Evolutionary conservation across 495 filamentous ascomycete genomes (phyloP).

Genomic region (Daldinia grandis): DNA sequence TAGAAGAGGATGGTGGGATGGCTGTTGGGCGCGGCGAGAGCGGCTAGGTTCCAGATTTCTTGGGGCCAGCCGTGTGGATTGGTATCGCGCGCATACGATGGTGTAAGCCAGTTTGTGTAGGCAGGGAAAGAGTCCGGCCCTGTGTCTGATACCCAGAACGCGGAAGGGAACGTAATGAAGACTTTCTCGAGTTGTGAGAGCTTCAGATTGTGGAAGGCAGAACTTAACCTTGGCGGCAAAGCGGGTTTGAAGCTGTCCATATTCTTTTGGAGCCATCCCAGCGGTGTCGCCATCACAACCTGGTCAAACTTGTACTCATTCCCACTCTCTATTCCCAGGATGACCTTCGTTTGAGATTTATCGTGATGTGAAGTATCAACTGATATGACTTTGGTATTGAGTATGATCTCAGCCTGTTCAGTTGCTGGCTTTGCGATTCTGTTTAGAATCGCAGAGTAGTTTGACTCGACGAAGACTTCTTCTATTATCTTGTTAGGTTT

Average conservation of each 20-base stretch:
- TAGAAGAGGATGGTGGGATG: conserved; percentile 83
- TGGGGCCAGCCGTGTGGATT: conserved; percentile 69
- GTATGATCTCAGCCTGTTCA: conserved; percentile 62
- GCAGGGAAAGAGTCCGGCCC: conserved; percentile 24
- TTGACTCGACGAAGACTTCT: conserved; percentile 78
- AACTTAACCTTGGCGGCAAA: conserved; percentile 62
- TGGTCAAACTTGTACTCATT: conserved; percentile 66
- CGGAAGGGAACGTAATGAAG: conserved; percentile 73
- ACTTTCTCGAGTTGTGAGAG: conserved; percentile 80
- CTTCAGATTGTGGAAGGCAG: conserved; percentile 69
- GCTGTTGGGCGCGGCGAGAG: conserved; percentile 59
- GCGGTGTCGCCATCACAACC: conserved; percentile 72
- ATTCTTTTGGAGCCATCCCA: conserved; percentile 78
- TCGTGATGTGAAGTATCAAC: conserved; percentile 47
- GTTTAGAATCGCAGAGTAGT: conserved; percentile 69
- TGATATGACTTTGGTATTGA: conserved; percentile 59
- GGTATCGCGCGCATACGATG: conserved; percentile 57
- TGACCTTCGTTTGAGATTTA: conserved; percentile 50
- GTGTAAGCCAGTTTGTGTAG: conserved; percentile 67
- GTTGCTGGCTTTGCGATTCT: conserved; percentile 62
- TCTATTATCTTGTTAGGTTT: conserved; percentile 39
- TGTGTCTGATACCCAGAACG: conserved; percentile 45
- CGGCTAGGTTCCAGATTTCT: conserved; percentile 71
- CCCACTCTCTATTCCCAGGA: conserved; percentile 47
- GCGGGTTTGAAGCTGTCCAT: conserved; percentile 64